These are phyloP conservation scores for Diddensiella santjacobensis DNA, from an alignment of 805 yeast genomes.

Conservation along the genomic window DNA sequence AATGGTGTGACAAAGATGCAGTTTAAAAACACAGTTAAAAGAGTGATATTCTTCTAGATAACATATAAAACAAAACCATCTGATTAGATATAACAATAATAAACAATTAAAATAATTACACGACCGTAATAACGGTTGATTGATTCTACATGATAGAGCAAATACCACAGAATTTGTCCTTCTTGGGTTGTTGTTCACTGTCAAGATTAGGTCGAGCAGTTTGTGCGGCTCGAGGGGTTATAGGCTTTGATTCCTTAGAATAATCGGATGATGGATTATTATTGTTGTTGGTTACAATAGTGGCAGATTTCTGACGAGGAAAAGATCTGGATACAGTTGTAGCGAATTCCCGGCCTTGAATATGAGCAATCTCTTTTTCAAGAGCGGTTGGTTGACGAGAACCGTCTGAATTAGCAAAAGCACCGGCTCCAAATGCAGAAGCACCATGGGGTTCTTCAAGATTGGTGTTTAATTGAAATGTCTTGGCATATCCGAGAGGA, in stretches of 20 bases:
- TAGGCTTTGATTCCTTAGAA: not conserved
- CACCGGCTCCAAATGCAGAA: constrained; percentile 85
- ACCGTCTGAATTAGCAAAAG: constrained; percentile 72
- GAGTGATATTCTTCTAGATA: too few relatives aligned
- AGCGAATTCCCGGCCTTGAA: constrained; percentile 67
- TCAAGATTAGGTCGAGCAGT: not conserved
- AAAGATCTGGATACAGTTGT: constrained; percentile 34
- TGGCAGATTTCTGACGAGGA: not conserved
- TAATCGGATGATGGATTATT: not conserved
- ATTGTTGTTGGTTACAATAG: not conserved
- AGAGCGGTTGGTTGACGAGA: constrained; percentile 61
- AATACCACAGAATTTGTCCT: constrained; percentile 6
- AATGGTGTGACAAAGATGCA: too few relatives aligned
- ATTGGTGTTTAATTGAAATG: constrained; percentile 53
- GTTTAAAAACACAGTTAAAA: too few relatives aligned
- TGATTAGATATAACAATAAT: too few relatives aligned
- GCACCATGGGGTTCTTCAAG: constrained; percentile 73
- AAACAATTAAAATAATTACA: too few relatives aligned
- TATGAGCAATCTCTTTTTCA: constrained; percentile 59
- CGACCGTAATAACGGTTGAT: too few relatives aligned
- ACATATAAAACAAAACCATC: too few relatives aligned
- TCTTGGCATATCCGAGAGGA: constrained; percentile 68
- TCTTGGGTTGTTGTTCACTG: not conserved
- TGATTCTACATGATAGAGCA: constrained; percentile 5
- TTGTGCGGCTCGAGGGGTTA: not conserved